Evolutionary conservation across 345 rosid species (phyloP).

Genomic region (Citrus maxima): DNA sequence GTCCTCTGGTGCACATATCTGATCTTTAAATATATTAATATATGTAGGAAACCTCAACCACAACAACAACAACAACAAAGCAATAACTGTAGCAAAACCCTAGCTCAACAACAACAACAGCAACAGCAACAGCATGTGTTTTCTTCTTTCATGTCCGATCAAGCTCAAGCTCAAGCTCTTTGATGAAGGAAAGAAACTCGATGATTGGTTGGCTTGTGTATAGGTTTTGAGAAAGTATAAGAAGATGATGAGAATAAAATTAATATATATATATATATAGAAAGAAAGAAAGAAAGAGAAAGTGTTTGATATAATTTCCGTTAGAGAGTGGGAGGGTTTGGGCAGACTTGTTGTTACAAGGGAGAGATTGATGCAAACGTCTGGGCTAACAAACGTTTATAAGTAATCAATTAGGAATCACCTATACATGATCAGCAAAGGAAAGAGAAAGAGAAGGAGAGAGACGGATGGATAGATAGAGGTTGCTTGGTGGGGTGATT

Average conservation of each 20-base stretch:
- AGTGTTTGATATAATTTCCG: slow-evolving; percentile 27
- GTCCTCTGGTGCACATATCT: slow-evolving; percentile 67
- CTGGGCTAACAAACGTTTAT: slow-evolving; percentile 63
- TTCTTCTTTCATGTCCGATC: not conserved
- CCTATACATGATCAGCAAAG: not conserved
- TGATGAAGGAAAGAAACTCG: not conserved
- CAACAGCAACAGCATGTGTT: not conserved
- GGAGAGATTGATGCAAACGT: slow-evolving; percentile 63
- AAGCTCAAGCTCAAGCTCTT: not conserved
- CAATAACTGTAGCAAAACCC: not conserved
- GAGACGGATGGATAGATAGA: not conserved
- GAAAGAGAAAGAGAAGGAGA: not conserved
- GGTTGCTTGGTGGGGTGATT: slow-evolving; percentile 67
- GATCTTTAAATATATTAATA: not conserved
- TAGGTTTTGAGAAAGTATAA: no score
- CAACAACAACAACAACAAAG: not conserved
- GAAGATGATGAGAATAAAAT: no score
- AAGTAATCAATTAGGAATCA: slow-evolving; percentile 34
- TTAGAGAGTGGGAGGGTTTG: slow-evolving; percentile 55
- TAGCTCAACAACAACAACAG: not conserved
- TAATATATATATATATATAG: no score
- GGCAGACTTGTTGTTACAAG: slow-evolving; percentile 33
- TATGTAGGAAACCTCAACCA: not conserved
- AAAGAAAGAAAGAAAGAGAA: slow-evolving; percentile 1
- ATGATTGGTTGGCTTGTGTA: not conserved